Base-by-base conservation (phyloP, 2,329 filamentous ascomycete species). In the Daldinia eschscholtzii region DNA sequence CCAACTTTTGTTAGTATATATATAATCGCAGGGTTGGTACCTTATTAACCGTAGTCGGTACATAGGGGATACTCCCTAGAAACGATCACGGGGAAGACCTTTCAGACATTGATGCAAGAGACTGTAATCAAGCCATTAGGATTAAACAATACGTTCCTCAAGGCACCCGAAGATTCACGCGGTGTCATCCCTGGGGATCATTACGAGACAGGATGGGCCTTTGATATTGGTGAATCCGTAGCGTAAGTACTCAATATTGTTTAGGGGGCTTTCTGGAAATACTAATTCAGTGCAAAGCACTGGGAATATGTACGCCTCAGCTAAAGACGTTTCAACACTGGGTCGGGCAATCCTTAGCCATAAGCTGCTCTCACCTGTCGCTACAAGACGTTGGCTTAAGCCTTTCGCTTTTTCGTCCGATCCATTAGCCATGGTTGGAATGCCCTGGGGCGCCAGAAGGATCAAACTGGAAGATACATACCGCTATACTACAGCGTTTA, bases 311-410 rank as follows among this genome's bases (percentile, higher is more conserved):
- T 81, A 82, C 64, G 74, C 80, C 1, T 73, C 76, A 0, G 78
- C 77, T 23, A 71, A 77, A 3, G 80, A 80, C 30, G 60, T 77
- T 3, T 78, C 75, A 7, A 70, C 78, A 2, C 61, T 81, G 23
- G 76, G 76, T 5, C 74, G 75, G 50, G 70, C 76, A 2, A 77
- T 77, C 35, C 72, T 77, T 9, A 75, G 79, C 64, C 73, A 77
- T 33, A 80, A 79, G 0, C 74, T 83, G 7, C 76, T 83, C 6
- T 68, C 79, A 0, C 72, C 76, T 0, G 73, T 77, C 6, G 68
- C 72, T 26, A 83, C 81, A 0, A 75, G 77, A 28, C 77, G 76
- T 20, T 83, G 81, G 81, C 77, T 83, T 70, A 82, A 82, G 57
- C 81, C 81, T 0, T 76, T 78, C 26, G 72, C 79, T 0, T 79